Base-by-base conservation (phyloP, 2,329 filamentous ascomycete genomes). In the Penicillium decumbens region DNA sequence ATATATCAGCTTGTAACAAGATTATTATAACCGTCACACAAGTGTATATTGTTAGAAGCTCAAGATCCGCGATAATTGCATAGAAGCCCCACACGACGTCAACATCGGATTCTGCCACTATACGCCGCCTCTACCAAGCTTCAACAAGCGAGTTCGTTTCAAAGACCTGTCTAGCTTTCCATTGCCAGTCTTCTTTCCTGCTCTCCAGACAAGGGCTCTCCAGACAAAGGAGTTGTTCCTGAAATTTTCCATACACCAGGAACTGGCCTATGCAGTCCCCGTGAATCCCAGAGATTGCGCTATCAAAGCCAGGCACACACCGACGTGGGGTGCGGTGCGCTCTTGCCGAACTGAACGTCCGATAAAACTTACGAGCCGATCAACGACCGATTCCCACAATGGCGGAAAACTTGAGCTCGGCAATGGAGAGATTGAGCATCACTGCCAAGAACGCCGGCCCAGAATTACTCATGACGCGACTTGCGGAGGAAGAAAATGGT, bases 401-500 rank as follows among this genome's bases (percentile, higher is more conserved):
- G 60, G 53, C 61, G 13, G 65, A 65, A 20, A 52, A 49, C 4
- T 49, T 71, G 23, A 51, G 60, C 6, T 58, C 61, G 10, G 57
- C 60, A 4, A 55, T 72, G 54, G 56, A 58, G 2, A 49, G 63
- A 33, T 55, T 71, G 47, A 57, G 50, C 33, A 46, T 71, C 43
- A 57, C 55, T 25, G 53, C 56, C 29, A 57, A 63, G 20, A 32
- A 43, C 23, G 41, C 67, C 3, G 59, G 58, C 28, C 57, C 58
- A 18, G 41, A 57, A 30, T 53, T 53, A 7, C 62, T 69, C 35
- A 64, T 69, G 51, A 50, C 60, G 10, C 62, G 60, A 30, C 56
- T 71, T 20, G 56, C 51, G 13, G 65, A 63, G 18, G 63, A 67
- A 45, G 61, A 66, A 45, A 60, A 57, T 40, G 64, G 61, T 10